Percentiles rank a stretch among this genome's conserved stretches.
Evolutionary conservation across 768 basidiomycete species (phyloP).

Genomic region (Russula lepida): DNA sequence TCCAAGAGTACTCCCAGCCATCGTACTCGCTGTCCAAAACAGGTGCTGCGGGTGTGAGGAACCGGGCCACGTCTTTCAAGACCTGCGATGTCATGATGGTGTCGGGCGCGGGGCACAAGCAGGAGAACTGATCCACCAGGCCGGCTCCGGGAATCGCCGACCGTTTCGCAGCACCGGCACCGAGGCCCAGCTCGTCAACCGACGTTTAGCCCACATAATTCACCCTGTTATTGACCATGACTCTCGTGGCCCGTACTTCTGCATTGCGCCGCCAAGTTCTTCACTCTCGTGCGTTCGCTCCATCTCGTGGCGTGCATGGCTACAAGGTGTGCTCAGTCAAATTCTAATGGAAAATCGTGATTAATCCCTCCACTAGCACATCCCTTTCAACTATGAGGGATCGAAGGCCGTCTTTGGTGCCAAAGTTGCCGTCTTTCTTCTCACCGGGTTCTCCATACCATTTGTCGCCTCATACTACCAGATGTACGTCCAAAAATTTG

Average conservation of each 20-base stretch:
- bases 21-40: slow-evolving; percentile 52
- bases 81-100: neutral
- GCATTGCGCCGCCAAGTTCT: slow-evolving; percentile 15
- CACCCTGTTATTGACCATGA: slow-evolving; percentile 12
- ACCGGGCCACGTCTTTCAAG: neutral
- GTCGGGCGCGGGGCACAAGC: too few relatives aligned
- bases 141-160: neutral
- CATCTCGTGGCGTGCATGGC: slow-evolving; percentile 18
- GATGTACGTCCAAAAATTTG: slow-evolving; percentile 21
- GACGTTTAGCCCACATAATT: too few relatives aligned
- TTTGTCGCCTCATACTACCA: slow-evolving; percentile 22
- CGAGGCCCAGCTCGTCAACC: too few relatives aligned
- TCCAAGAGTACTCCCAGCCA: slow-evolving; percentile 69
- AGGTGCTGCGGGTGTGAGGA: slow-evolving; percentile 51
- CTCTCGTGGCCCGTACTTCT: slow-evolving; percentile 18
- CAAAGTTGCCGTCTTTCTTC: slow-evolving; percentile 17
- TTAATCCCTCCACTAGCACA: slow-evolving; percentile 12
- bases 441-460: slow-evolving; percentile 19
- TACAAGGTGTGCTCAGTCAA: slow-evolving; percentile 3
- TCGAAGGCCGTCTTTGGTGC: slow-evolving; percentile 13
- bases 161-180: too few relatives aligned
- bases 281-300: slow-evolving; percentile 13
- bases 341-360: neutral
- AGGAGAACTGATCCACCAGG: neutral
- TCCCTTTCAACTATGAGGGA: slow-evolving; percentile 18